A percentile compares a stretch with the other conserved stretches of the same genome.
These are phyloP conservation scores for Trifolium fragiferum DNA, from an alignment of 306 rosid species.

Conservation along the genomic window DNA sequence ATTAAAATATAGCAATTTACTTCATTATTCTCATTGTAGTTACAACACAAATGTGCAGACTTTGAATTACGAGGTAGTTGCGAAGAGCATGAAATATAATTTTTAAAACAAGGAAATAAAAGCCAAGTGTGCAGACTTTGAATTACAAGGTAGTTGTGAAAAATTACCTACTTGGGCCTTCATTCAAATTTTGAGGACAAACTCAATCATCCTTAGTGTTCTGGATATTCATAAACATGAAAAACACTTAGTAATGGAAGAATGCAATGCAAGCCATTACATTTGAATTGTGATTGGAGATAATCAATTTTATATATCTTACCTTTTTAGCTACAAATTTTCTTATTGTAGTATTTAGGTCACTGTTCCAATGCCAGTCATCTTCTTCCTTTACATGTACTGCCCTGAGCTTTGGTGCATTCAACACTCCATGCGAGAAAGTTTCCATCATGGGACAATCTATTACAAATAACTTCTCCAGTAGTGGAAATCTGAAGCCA, in stretches of 20 bases:
- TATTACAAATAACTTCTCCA: too few relatives aligned
- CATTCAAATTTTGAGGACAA: background rate
- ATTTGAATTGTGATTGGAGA: background rate
- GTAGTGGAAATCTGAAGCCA: too few relatives aligned
- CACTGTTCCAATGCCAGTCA: background rate
- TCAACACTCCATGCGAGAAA: background rate
- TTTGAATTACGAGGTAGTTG: too few relatives aligned
- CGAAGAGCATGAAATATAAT: too few relatives aligned
- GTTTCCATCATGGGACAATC: background rate
- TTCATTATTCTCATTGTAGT: too few relatives aligned
- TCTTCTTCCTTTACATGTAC: background rate
- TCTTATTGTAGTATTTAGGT: background rate
- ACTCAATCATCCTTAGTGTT: background rate
- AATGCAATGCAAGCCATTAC: background rate
- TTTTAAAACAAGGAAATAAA: too few relatives aligned
- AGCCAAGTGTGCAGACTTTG: background rate
- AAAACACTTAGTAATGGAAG: background rate
- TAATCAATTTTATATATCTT: background rate
- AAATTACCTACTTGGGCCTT: too few relatives aligned
- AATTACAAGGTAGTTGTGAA: background rate
- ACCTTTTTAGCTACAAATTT: background rate
- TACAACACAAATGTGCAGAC: too few relatives aligned
- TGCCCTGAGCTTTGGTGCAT: background rate
- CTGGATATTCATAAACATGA: background rate
- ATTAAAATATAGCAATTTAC: too few relatives aligned